Base-by-base conservation (phyloP, 164 flowering plant species). In the Chimonanthus salicifolius region DNA sequence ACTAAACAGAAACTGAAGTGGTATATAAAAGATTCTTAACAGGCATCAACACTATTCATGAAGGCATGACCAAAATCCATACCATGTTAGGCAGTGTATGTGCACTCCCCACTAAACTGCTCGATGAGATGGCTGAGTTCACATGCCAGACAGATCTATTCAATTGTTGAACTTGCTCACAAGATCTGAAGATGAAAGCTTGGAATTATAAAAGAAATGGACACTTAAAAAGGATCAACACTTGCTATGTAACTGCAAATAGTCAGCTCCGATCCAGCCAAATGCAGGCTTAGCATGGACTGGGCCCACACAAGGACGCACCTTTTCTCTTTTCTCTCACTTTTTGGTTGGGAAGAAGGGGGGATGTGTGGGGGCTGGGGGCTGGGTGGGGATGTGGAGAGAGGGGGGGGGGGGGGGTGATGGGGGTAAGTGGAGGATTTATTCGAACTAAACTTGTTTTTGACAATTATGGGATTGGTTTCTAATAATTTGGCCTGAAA, bases 61-160 rank as follows among this genome's bases (percentile, higher is more conserved):
- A 13, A 54, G 60, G 60, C 60, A 8, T 13, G 45, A 2, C 7
- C 33, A 16, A 45, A 15, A 47, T 58, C 70, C 9, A 69, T 89
- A 94, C 97, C 88, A 63, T 80, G 21, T 67, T 7, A 68, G 87
- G 82, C 49, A 82, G 74, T 5, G 79, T 69, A 79, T 88, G 91
- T 67, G 84, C 83, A 81, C 97, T 93, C 70, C 90, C 96, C 79
- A 87, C 78, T 72, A 91, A 78, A 76, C 86, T 82, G 84, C 91
- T 89, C 11, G 99, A 92, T 66, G 94, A 84, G 76, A 84, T 82
- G 68, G 87, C 77, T 74, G 95, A 91, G 75, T 89, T 89, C 67
- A 82, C 88, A 79, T 90, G 83, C 92, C 97, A 89, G 9, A 88
- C 88, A 70, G 99, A 92, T 75, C 84, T 90, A 82, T 88, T 91